Evolutionary conservation across 495 filamentous ascomycete species (phyloP).

Genomic region (Penicillium bovifimosum): DNA sequence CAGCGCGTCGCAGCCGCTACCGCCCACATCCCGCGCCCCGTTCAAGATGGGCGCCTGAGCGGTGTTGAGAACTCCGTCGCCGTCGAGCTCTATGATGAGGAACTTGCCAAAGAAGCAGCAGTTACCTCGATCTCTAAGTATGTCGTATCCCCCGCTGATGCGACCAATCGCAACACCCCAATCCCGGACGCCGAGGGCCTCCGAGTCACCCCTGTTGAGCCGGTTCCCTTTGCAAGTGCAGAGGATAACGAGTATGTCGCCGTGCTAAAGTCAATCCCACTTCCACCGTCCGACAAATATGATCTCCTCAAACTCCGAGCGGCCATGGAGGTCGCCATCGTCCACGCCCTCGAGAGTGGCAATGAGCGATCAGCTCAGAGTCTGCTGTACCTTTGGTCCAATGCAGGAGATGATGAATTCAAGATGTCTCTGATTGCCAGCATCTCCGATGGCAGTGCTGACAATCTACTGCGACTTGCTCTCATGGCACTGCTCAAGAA

Average conservation of each 20-base stretch:
- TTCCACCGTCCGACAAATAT: slow-evolving; percentile 10
- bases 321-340: slow-evolving; percentile 10
- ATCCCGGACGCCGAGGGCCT: not conserved
- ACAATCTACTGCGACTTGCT: slow-evolving; percentile 8
- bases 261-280: slow-evolving; percentile 11
- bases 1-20: slow-evolving; percentile 10
- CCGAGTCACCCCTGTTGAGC: not conserved
- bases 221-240: not conserved
- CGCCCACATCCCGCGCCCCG: slow-evolving; percentile 1
- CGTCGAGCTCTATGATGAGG: slow-evolving; percentile 6
- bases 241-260: slow-evolving; percentile 5
- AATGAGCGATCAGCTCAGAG: slow-evolving; percentile 8
- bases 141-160: not conserved
- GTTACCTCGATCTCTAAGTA: not conserved
- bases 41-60: slow-evolving; percentile 4
- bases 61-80: not conserved
- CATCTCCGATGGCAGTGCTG: not conserved
- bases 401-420: slow-evolving; percentile 15
- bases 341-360: not conserved
- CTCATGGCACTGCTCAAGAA: slow-evolving; percentile 13
- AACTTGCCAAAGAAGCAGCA: not conserved
- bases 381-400: slow-evolving; percentile 21
- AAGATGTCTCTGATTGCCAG: slow-evolving; percentile 19
- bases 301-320: slow-evolving; percentile 12
- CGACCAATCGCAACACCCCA: slow-evolving; percentile 1